Conservation (phyloP, 2,329 filamentous ascomycete genomes). For the Lasiodiplodia gonubiensis region DNA sequence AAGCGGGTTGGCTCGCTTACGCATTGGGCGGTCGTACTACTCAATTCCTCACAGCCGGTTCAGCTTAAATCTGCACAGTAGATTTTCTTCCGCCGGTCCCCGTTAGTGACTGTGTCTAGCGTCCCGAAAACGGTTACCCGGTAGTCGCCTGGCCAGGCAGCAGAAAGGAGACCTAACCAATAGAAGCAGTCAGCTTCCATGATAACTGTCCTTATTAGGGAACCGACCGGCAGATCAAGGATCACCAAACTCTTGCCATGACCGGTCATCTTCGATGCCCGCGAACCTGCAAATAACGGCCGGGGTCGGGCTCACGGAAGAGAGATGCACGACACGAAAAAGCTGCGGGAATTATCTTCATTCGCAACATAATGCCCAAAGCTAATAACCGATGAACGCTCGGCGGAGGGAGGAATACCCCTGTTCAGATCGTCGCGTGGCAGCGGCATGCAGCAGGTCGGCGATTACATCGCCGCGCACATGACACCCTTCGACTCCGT, state of each 20-base stretch:
- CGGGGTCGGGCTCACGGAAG: background rate
- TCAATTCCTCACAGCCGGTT: background rate
- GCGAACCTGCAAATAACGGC: background rate
- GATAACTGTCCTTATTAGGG: background rate
- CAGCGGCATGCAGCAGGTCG: slow-evolving; percentile 3
- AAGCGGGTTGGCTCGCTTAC: background rate
- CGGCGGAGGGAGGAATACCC: background rate
- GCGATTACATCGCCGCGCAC: slow-evolving; percentile 4
- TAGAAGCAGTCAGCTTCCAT: background rate
- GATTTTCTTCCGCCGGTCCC: background rate
- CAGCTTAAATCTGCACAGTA: background rate
- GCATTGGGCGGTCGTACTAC: background rate
- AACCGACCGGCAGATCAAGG: background rate
- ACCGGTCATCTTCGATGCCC: background rate
- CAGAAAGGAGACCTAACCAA: background rate
- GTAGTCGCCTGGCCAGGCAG: background rate
- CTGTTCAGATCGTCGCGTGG: background rate
- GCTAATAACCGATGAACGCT: background rate
- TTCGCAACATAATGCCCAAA: background rate
- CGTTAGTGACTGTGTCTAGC: background rate
- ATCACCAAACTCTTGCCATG: background rate
- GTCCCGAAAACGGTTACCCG: background rate
- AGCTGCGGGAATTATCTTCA: background rate
- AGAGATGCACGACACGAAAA: background rate
- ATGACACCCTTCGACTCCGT: background rate